Conservation (phyloP, 2,329 filamentous ascomycete genomes). For the Talaromyces amestolkiae region DNA sequence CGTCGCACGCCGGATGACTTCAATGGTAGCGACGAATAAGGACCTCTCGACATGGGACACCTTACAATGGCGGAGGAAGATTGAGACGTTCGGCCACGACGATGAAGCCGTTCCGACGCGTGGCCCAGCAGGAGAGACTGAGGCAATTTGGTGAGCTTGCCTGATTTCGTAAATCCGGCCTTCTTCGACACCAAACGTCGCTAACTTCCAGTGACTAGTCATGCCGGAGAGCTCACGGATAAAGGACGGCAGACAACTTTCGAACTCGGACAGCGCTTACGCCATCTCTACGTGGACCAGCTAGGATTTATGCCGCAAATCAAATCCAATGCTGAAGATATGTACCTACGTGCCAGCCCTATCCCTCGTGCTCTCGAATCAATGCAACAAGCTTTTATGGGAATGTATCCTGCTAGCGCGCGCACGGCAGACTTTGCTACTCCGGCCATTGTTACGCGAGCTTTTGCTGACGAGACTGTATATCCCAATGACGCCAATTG, state of each 20-base stretch:
- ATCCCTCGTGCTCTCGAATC: slow-evolving; percentile 75
- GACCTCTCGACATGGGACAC: slow-evolving; percentile 56
- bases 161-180: too few relatives aligned
- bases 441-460: slow-evolving; percentile 64
- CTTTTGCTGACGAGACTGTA: slow-evolving; percentile 69
- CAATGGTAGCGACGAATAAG: slow-evolving; percentile 56
- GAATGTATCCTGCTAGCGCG: slow-evolving; percentile 64
- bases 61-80: slow-evolving; percentile 64
- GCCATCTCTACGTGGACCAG: slow-evolving; percentile 71
- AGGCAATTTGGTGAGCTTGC: slow-evolving; percentile 65
- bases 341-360: slow-evolving; percentile 73
- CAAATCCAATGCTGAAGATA: slow-evolving; percentile 56
- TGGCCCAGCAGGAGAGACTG: slow-evolving; percentile 22
- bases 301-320: slow-evolving; percentile 66
- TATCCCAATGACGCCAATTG: slow-evolving; percentile 77
- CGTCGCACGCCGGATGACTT: slow-evolving; percentile 68
- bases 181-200: too few relatives aligned
- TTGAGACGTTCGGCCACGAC: slow-evolving; percentile 73
- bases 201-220: slow-evolving; percentile 30
- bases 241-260: slow-evolving; percentile 70
- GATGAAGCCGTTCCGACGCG: slow-evolving; percentile 59
- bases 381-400: slow-evolving; percentile 70
- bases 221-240: slow-evolving; percentile 69
- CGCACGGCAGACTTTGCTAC: slow-evolving; percentile 55
- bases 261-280: slow-evolving; percentile 64